Percentiles rank a stretch among this genome's conserved stretches.
Conservation (phyloP, 2,329 filamentous ascomycete genomes). For the Pleoardoris graminearum region DNA sequence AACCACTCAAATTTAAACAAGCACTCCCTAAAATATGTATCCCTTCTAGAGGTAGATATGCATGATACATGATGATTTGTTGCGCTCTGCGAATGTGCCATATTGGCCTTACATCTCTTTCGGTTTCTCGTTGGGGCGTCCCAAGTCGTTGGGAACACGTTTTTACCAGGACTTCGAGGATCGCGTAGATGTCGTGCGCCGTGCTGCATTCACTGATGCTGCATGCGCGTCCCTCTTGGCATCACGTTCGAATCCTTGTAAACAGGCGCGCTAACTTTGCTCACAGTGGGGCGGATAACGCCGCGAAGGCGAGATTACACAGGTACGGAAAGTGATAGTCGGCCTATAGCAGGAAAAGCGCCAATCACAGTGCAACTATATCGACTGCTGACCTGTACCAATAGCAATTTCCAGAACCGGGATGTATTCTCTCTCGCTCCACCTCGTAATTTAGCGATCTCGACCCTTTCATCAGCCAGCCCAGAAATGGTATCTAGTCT, state of each 20-base stretch:
- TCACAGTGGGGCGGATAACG: constrained; percentile 5
- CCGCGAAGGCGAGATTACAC: background rate
- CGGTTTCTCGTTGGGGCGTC: background rate
- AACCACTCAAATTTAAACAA: background rate
- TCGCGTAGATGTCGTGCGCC: constrained; percentile 16
- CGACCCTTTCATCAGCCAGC: background rate
- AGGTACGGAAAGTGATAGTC: background rate
- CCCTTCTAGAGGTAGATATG: background rate
- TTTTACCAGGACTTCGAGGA: background rate
- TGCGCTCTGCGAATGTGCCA: background rate
- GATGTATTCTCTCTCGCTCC: background rate
- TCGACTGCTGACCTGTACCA: background rate
- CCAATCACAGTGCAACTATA: background rate
- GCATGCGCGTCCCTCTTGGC: constrained; percentile 12
- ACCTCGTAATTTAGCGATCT: background rate
- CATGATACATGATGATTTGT: background rate
- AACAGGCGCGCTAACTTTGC: constrained; percentile 9
- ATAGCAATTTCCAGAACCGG: background rate
- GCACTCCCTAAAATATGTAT: background rate
- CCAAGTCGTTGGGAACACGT: background rate
- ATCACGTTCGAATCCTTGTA: constrained; percentile 10
- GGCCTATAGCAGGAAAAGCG: background rate
- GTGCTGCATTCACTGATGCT: constrained; percentile 17
- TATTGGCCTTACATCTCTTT: background rate
- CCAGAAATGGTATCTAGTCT: background rate